Conservation (phyloP, 805 yeast species). For the Saccharomycopsis sp. region DNA sequence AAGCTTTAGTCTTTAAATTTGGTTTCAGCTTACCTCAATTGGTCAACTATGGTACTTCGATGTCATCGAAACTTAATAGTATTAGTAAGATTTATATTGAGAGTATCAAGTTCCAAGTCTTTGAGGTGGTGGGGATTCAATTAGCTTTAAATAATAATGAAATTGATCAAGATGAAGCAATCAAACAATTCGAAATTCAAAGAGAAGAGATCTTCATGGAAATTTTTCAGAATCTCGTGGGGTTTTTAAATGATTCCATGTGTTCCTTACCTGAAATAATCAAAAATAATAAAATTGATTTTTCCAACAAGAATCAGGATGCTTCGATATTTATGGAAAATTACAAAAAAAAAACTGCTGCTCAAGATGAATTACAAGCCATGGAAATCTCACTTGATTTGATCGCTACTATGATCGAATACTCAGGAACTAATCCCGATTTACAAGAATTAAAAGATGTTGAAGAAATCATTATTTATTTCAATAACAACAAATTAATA, state of each 20-base stretch:
- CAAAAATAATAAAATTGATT: conserved; percentile 29
- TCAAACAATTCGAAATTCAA: conserved; percentile 12
- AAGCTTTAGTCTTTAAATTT: conserved; percentile 20
- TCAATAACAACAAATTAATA: conserved; percentile 5
- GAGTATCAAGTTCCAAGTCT: conserved; percentile 33
- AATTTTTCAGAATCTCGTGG: conserved; percentile 7
- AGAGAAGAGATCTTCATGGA: conserved; percentile 18
- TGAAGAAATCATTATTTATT: conserved; percentile 16
- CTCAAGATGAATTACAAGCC: conserved; percentile 47
- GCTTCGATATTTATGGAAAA: conserved; percentile 1
- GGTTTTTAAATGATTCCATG: conserved; percentile 4
- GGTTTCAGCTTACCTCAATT: conserved; percentile 18
- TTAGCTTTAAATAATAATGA: not conserved
- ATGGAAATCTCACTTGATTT: conserved; percentile 68
- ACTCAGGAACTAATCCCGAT: conserved; percentile 27
- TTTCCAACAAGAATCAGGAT: conserved; percentile 23
- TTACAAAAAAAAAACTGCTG: conserved; percentile 29
- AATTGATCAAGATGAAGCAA: not conserved
- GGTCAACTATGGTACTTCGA: conserved; percentile 17
- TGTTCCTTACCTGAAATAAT: not conserved
- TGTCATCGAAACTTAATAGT: conserved; percentile 19
- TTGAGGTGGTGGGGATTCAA: conserved; percentile 22
- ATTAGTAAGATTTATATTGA: conserved; percentile 30
- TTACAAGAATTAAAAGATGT: conserved; percentile 14
- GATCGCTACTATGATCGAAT: conserved; percentile 64